Evolutionary conservation across 192 early-diverging fungal genomes (phyloP).

Genomic region (Lunasporangiospora selenospora): DNA sequence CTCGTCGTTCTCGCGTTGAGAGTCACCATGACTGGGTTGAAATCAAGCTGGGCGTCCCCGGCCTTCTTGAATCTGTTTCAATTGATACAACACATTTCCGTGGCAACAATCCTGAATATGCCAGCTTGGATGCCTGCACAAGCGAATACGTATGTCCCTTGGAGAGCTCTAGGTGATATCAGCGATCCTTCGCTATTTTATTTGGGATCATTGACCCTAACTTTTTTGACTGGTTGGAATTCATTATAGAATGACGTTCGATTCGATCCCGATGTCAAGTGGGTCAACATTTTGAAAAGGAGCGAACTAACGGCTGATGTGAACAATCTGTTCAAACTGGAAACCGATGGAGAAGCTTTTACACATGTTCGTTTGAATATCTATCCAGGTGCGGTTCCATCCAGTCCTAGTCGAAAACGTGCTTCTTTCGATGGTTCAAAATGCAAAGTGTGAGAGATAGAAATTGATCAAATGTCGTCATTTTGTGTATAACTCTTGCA

Average conservation of each 20-base stretch:
- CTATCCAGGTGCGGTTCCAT: slow-evolving; percentile 74
- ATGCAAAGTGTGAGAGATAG: too few species aligned
- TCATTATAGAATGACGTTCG: slow-evolving; percentile 27
- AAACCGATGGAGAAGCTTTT: slow-evolving; percentile 56
- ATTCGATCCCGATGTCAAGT: slow-evolving; percentile 43
- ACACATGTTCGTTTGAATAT: slow-evolving; percentile 76
- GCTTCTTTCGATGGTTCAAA: too few species aligned
- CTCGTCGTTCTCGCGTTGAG: slow-evolving; percentile 78
- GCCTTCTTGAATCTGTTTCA: slow-evolving; percentile 71
- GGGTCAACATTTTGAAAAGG: slow-evolving; percentile 68
- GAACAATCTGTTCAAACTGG: slow-evolving; percentile 72
- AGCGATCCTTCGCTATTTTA: background rate
- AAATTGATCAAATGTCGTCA: too few species aligned
- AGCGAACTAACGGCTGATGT: slow-evolving; percentile 69
- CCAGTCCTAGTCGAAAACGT: too few species aligned
- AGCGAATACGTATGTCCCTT: slow-evolving; percentile 53
- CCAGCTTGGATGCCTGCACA: slow-evolving; percentile 72
- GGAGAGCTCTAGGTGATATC: background rate
- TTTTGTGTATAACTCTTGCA: too few species aligned
- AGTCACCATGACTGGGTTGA: slow-evolving; percentile 83
- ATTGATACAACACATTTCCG: slow-evolving; percentile 89
- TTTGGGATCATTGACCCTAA: background rate
- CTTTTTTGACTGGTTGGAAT: background rate
- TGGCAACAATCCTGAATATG: slow-evolving; percentile 89
- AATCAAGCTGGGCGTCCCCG: slow-evolving; percentile 76